Base-by-base conservation (phyloP, 1,284 basidiomycete genomes). In the Leccinum pallidistipes region DNA sequence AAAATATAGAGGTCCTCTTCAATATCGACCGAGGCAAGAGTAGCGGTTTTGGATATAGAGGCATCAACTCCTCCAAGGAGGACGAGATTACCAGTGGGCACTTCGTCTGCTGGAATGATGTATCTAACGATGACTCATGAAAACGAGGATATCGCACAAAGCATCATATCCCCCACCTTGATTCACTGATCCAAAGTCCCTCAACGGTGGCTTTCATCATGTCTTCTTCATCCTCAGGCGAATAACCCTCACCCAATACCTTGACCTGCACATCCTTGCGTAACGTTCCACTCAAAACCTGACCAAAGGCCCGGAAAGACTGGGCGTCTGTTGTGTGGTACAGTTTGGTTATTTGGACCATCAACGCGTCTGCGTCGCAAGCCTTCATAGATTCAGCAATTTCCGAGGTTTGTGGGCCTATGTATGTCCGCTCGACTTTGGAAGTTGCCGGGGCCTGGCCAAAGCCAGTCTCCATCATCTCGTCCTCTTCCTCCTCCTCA, bases 181-280 rank as follows among this genome's bases (percentile, higher is more conserved):
- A 87, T 80, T 98, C 92, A 74, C 86, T 86, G 64, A 98, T 87
- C 90, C 94, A 94, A 36, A 98, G 82, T 62, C 90, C 88, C 68
- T 97, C 95, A 6, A 98, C 86, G 3, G 81, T 84, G n/a, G 87
- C 88, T 65, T 88, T 86, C 71, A 90, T 86, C 94, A 98, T 97
- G 73, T 99, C 97, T 77, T 99, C 97, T 77, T 99, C 97, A 71
- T 99, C 97, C 70, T 98, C 96, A 12, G 92, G 91, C 10, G 95
- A 97, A 76, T 95, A 99, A 0, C 94, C 93, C 76, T 98, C 97
- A 60, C 97, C 97, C 10, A 99, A 83, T n/a, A 99, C 96, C 78
- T 97, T 97, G 68, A 99, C 84, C 32, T 88, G 81, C 79, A 87
- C 85, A 5, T 95, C 95, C 66, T 91, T 88, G 68, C 83, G 80